Evolutionary conservation across 2,329 filamentous ascomycete species (phyloP), one percentile per base, ranked within the genome.

Genomic region (Xylariaceae sp.): DNA sequence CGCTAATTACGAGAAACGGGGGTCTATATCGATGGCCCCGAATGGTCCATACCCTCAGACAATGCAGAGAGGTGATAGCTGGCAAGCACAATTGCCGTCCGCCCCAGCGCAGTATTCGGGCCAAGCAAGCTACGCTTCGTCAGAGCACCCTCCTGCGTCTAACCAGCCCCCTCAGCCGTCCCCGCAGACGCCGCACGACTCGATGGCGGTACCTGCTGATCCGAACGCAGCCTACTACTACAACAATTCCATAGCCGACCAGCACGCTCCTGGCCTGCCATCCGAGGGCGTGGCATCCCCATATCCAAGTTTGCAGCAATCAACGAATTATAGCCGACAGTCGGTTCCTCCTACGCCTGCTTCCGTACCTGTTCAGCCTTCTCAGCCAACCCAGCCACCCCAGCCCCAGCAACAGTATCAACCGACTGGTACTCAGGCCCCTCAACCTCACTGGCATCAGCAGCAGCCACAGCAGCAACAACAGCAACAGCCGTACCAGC

Each of bases 201-300:
- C 40, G 50, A 49, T 46, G n/a, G 35, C 32, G 15, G 53, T 55
- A 25, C 49, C 56, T 19, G 51, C 56, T 12, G 76, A 82, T 38
- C 64, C 72, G 2, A 72, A 65, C 38, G 63, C 70, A 9, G 66
- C 68, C 8, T 80, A 74, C 47, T 83, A 81, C 53, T 76, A 74
- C 47, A 67, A 60, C 43, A 55, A 58, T 37, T 57, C 61, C 31
- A 58, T 47, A 24, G 51, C 54, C 23, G 54, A 57, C 19, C 59
- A 50, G 26, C 57, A 51, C 53, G 53, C 45, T 52, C 63, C 62
- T 3, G 59, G 57, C 3, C 54, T 59, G 5, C 56, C 58, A 4
- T 46, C 61, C 7, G 72, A 75, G 29, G 47, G 60, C 1, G 49
- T 51, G 3, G 53, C 61, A n/a, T 71, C 71, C 3, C 66, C 70